Conservation (phyloP, 2,329 filamentous ascomycete genomes). For the Colletotrichum endophyticum region DNA sequence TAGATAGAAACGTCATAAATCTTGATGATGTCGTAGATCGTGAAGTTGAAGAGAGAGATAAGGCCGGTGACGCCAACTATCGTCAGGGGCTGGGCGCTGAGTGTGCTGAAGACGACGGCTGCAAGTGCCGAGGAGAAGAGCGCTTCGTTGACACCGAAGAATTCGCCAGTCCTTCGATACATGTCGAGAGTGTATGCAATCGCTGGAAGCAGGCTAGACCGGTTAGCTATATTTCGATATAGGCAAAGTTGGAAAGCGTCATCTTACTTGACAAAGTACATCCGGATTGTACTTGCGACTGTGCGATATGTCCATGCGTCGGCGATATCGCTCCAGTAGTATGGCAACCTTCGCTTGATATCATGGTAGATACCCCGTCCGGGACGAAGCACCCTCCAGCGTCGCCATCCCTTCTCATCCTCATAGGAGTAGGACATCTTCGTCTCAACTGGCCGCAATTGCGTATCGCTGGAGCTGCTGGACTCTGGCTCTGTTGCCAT, state of each 20-base stretch:
- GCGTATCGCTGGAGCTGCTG: neutral
- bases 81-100: conserved; percentile 58
- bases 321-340: conserved; percentile 59
- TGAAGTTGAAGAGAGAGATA: conserved; percentile 63
- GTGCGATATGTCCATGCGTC: conserved; percentile 61
- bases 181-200: conserved; percentile 65
- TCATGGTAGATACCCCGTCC: conserved; percentile 60
- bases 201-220: conserved; percentile 54
- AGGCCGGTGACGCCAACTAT: conserved; percentile 63
- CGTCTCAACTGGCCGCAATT: neutral
- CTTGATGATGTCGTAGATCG: conserved; percentile 61
- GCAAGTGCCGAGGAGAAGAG: conserved; percentile 60
- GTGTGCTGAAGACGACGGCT: conserved; percentile 56
- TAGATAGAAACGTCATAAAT: conserved; percentile 54
- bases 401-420: conserved; percentile 40
- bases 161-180: conserved; percentile 56
- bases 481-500: neutral
- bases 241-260: neutral
- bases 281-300: conserved; percentile 58
- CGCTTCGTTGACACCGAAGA: conserved; percentile 62
- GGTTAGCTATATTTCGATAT: neutral
- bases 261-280: conserved; percentile 55
- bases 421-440: conserved; percentile 35
- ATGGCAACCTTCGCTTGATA: conserved; percentile 54
- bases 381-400: conserved; percentile 44